Conservation (phyloP, 2,329 filamentous ascomycete genomes). For the Domatiomyces globalis region DNA sequence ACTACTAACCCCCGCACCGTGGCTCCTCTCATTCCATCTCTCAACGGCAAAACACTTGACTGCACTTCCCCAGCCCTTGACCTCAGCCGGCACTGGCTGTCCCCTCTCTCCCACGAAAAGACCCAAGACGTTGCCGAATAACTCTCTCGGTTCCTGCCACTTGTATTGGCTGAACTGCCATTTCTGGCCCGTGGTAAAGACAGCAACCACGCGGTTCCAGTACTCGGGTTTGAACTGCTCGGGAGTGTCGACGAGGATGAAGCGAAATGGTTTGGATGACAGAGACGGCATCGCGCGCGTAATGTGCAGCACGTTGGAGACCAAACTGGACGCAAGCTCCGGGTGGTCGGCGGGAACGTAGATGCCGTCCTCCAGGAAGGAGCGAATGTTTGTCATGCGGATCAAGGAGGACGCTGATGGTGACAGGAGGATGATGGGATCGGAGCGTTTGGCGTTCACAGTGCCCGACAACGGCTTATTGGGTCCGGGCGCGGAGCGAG, state of each 20-base stretch:
- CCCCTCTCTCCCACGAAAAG: conserved; percentile 86
- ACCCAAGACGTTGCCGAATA: conserved; percentile 79
- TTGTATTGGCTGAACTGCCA: conserved; percentile 99
- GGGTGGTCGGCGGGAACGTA: conserved; percentile 62
- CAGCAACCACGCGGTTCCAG: conserved; percentile 86
- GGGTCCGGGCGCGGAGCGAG: conserved; percentile 10
- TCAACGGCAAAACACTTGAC: conserved; percentile 72
- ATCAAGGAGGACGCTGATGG: conserved; percentile 89
- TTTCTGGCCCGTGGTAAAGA: conserved; percentile 92
- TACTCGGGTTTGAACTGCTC: conserved; percentile 97
- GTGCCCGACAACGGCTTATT: conserved; percentile 5
- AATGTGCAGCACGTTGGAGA: conserved; percentile 72
- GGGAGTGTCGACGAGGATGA: conserved; percentile 87
- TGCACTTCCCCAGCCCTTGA: conserved; percentile 73
- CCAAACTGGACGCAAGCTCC: conserved; percentile 46
- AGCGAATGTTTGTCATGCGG: conserved; percentile 88
- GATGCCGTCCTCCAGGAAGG: conserved; percentile 73
- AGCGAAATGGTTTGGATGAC: conserved; percentile 56
- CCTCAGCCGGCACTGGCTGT: conserved; percentile 61
- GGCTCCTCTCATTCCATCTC: conserved; percentile 50
- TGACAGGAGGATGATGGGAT: conserved; percentile 93
- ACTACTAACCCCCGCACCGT: conserved; percentile 16
- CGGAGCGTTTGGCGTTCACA: conserved; percentile 34
- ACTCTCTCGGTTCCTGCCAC: conserved; percentile 74
- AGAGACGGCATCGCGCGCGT: conserved; percentile 56